Percentiles rank a stretch among this genome's conserved stretches.
These are phyloP conservation scores for Scenedesmus sp. DNA, from an alignment of 163 green algal species.

Conservation along the genomic window DNA sequence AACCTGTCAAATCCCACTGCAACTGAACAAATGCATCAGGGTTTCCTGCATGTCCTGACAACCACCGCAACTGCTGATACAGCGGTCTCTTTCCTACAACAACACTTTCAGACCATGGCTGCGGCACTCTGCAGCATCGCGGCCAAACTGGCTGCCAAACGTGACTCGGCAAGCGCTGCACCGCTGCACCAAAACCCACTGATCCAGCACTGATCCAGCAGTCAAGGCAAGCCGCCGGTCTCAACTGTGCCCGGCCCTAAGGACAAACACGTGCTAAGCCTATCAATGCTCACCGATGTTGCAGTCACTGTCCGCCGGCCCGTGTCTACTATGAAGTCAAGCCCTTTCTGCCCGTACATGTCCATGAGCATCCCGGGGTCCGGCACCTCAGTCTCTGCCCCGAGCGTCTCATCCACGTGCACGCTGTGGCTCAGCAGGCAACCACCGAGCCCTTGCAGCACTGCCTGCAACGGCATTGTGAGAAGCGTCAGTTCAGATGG, in stretches of 20 bases:
- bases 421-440: conserved; percentile 88
- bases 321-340: conserved; percentile 92
- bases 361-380: conserved; percentile 85
- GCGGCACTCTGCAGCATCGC: too few species aligned
- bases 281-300: conserved; percentile 25
- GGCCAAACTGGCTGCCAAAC: background rate
- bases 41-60: too few species aligned
- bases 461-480: conserved; percentile 41
- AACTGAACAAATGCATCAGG: too few species aligned
- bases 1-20: background rate
- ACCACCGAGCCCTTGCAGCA: conserved; percentile 78
- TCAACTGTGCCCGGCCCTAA: background rate
- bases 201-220: too few species aligned
- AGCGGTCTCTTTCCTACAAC: too few species aligned
- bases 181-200: background rate
- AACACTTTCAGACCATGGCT: too few species aligned
- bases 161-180: too few species aligned
- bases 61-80: too few species aligned
- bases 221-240: too few species aligned
- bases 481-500: background rate
- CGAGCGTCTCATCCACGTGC: conserved; percentile 65
- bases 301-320: conserved; percentile 55
- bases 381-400: conserved; percentile 59
- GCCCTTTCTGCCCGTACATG: conserved; percentile 73
- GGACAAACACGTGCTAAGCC: background rate